These are phyloP conservation scores for Fomitopsis serialis DNA, from an alignment of 768 basidiomycete species.

Conservation along the genomic window DNA sequence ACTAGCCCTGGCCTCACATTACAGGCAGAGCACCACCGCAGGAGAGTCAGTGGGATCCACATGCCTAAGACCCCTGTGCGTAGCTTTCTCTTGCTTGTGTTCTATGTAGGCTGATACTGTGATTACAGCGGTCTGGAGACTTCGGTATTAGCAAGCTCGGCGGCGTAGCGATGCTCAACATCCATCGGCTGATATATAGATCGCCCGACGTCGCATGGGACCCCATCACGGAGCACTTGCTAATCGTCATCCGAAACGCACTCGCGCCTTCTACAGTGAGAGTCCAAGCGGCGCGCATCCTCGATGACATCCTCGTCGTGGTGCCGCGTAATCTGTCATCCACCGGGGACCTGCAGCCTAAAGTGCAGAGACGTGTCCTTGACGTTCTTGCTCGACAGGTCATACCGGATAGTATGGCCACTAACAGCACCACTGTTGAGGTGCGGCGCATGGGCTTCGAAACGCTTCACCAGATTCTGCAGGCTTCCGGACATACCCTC, in stretches of 20 bases:
- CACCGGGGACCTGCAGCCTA: constrained; percentile 55
- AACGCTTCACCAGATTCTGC: constrained; percentile 84
- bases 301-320: constrained; percentile 77
- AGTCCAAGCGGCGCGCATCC: constrained; percentile 80
- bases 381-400: constrained; percentile 81
- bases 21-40: constrained; percentile 46
- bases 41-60: constrained; percentile 86
- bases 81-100: constrained; percentile 6
- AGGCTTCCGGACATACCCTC: constrained; percentile 87
- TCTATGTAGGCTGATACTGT: not conserved
- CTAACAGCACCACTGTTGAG: constrained; percentile 59
- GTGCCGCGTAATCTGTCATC: constrained; percentile 68
- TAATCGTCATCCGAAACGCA: constrained; percentile 66
- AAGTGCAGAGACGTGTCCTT: constrained; percentile 80
- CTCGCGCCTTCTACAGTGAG: constrained; percentile 74
- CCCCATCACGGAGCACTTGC: constrained; percentile 71
- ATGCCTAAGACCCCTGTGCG: constrained; percentile 72
- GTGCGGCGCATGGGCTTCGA: constrained; percentile 85
- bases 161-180: constrained; percentile 73
- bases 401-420: constrained; percentile 32
- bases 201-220: constrained; percentile 83
- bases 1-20: constrained; percentile 24
- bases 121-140: constrained; percentile 74
- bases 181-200: constrained; percentile 82
- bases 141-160: constrained; percentile 91